Evolutionary conservation across 2,329 filamentous ascomycete species (phyloP).

Genomic region (Fusarium liriodendri): DNA sequence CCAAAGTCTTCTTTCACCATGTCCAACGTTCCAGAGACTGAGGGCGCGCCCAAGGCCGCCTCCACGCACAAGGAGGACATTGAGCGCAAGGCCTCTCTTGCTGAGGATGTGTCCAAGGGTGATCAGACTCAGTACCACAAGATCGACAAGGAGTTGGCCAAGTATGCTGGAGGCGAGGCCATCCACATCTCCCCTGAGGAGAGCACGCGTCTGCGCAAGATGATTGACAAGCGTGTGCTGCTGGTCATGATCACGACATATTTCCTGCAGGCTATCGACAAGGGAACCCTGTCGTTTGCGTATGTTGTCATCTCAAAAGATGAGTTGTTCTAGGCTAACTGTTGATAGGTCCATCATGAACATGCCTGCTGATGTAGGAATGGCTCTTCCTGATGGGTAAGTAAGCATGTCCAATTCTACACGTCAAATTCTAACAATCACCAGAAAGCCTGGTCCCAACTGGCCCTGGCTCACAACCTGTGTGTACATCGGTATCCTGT

Average conservation of each 20-base stretch:
- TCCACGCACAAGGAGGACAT: neutral
- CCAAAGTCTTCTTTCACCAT: neutral
- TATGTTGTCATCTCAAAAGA: neutral
- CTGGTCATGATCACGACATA: conserved; percentile 79
- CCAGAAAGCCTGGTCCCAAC: conserved; percentile 47
- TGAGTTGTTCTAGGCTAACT: neutral
- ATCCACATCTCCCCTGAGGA: conserved; percentile 70
- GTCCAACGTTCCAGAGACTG: neutral
- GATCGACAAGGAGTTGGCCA: conserved; percentile 77
- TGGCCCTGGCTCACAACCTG: conserved; percentile 79
- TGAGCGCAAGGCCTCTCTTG: neutral
- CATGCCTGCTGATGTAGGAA: conserved; percentile 60
- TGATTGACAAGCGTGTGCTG: conserved; percentile 76
- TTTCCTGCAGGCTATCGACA: conserved; percentile 71
- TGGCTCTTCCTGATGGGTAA: conserved; percentile 53
- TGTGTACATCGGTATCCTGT: conserved; percentile 78
- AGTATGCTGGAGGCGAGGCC: conserved; percentile 66
- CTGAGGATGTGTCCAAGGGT: neutral
- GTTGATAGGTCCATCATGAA: conserved; percentile 66
- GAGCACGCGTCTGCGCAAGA: conserved; percentile 67
- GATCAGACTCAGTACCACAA: conserved; percentile 48
- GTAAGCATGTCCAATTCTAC: neutral
- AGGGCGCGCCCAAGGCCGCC: neutral
- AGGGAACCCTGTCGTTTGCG: conserved; percentile 1
- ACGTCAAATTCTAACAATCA: neutral